Evolutionary conservation across 805 yeast genomes (phyloP).

Genomic region (Allodekkera sacchari): DNA sequence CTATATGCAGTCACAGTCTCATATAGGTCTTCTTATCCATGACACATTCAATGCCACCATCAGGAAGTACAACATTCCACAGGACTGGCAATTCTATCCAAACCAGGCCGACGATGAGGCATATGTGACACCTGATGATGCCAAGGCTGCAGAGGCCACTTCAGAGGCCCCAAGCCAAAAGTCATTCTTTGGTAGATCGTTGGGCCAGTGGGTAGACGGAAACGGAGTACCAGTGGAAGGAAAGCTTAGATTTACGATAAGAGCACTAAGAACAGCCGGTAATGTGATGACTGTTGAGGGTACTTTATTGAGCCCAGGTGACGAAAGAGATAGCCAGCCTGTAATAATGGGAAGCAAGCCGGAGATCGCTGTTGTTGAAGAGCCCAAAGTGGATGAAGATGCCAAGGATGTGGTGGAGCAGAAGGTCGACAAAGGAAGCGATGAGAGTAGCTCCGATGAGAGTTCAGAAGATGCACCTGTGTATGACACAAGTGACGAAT

Average conservation of each 20-base stretch:
- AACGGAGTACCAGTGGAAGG: constrained; percentile 73
- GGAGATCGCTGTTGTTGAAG: constrained; percentile 1
- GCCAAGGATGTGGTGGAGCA: constrained; percentile 3
- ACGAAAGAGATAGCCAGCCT: constrained; percentile 46
- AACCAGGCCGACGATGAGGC: constrained; percentile 38
- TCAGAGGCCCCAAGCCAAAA: background rate
- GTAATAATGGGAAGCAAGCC: constrained; percentile 22
- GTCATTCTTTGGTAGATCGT: constrained; percentile 27
- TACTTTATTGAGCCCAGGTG: constrained; percentile 57
- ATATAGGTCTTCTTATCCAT: constrained; percentile 81
- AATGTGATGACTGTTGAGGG: constrained; percentile 84
- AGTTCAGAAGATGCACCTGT: too few relatives aligned
- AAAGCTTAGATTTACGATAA: constrained; percentile 67
- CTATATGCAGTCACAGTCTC: constrained; percentile 88
- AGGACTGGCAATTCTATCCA: constrained; percentile 76
- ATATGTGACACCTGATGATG: background rate
- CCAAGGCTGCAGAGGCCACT: background rate
- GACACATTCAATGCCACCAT: constrained; percentile 95
- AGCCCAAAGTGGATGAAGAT: background rate
- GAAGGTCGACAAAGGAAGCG: constrained; percentile 17
- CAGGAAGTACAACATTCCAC: constrained; percentile 78
- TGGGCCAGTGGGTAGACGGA: constrained; percentile 86
- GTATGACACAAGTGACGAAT: too few relatives aligned
- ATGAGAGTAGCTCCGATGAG: constrained; percentile 16
- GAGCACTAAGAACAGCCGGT: constrained; percentile 66